phyloP scores from a whole-genome alignment of 2,329 filamentous ascomycete genomes.

The Cadophora gregata region DNA sequence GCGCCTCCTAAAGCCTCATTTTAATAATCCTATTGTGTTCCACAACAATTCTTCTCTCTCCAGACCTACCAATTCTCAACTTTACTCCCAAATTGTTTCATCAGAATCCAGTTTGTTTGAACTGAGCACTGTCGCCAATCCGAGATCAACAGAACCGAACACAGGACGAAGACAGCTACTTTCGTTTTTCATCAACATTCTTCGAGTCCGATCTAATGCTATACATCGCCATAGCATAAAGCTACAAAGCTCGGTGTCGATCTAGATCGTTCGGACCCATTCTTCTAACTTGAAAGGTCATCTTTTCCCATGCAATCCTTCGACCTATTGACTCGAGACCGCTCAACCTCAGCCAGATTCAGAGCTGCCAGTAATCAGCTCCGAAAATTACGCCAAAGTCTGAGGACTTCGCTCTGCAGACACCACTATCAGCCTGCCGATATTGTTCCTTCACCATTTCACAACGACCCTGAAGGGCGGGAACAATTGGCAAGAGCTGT shows the following conservation, averaged over 20 bases:
- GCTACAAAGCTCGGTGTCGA: neutral
- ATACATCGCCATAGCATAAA: neutral
- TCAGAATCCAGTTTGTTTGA: neutral
- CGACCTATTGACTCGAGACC: slow-evolving; percentile 19
- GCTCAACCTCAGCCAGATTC: slow-evolving; percentile 25
- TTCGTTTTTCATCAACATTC: neutral
- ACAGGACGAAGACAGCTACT: neutral
- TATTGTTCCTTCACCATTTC: slow-evolving; percentile 27
- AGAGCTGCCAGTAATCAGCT: slow-evolving; percentile 30
- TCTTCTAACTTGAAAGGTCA: neutral
- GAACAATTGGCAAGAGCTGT: slow-evolving; percentile 11
- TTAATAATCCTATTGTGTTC: neutral
- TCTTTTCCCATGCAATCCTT: slow-evolving; percentile 10
- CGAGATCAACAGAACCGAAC: neutral
- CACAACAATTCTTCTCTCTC: neutral
- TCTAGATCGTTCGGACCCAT: neutral
- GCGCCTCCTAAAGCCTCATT: neutral
- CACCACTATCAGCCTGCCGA: slow-evolving; percentile 23
- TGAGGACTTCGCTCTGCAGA: slow-evolving; percentile 32
- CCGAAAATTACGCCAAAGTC: slow-evolving; percentile 30
- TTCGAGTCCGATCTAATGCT: neutral
- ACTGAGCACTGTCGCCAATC: neutral
- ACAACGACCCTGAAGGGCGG: slow-evolving; percentile 23
- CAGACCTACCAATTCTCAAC: neutral
- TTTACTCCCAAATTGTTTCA: neutral